These are phyloP conservation scores for Lagenaria siceraria DNA, from an alignment of 306 rosid species.

Conservation along the genomic window DNA sequence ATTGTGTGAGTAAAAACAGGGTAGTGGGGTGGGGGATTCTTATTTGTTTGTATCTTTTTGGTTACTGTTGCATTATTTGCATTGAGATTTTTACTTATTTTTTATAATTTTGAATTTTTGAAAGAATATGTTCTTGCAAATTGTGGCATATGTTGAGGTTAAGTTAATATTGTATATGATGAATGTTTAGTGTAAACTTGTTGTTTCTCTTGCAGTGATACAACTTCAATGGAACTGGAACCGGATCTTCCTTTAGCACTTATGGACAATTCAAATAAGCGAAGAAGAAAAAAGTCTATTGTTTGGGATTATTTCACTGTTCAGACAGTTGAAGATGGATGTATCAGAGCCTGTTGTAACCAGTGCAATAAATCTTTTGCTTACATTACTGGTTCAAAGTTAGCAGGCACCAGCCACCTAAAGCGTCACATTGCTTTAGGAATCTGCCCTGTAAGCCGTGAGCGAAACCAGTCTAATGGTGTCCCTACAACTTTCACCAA, in stretches of 20 bases:
- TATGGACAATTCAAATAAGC: constrained; percentile 31
- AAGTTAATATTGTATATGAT: neutral
- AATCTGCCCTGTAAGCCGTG: constrained; percentile 56
- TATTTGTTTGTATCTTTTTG: neutral
- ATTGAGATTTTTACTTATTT: neutral
- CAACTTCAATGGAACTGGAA: constrained; percentile 34
- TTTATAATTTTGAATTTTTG: neutral
- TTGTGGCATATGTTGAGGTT: neutral
- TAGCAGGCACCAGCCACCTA: constrained; percentile 80
- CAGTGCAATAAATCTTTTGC: constrained; percentile 72
- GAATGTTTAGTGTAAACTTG: neutral
- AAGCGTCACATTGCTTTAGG: constrained; percentile 69
- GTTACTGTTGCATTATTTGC: neutral
- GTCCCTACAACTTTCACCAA: constrained; percentile 16
- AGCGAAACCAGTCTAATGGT: constrained; percentile 33
- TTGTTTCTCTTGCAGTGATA: neutral
- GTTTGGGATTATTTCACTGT: constrained; percentile 86
- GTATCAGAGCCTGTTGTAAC: constrained; percentile 57
- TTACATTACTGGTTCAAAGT: constrained; percentile 62
- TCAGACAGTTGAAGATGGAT: constrained; percentile 47
- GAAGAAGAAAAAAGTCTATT: constrained; percentile 58
- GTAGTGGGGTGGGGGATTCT: neutral
- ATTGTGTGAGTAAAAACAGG: neutral
- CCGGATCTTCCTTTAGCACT: constrained; percentile 19
- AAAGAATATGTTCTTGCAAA: neutral